Evolutionary conservation across 345 rosid species (phyloP).

Genomic region (Anastatica hierochuntica): DNA sequence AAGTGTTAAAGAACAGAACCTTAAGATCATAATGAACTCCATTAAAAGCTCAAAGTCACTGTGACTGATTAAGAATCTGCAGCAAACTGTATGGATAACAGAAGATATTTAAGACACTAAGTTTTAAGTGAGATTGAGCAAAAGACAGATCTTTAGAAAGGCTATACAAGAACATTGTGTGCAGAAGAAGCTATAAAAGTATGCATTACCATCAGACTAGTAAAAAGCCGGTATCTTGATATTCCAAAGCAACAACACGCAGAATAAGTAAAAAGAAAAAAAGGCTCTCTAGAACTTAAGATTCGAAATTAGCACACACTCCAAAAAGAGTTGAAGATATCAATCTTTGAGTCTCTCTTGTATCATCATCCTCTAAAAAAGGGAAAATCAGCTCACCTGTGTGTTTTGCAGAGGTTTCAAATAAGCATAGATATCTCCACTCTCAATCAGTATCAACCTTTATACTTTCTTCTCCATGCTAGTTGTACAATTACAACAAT

Average conservation of each 20-base stretch:
- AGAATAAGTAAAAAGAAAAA: conserved; percentile 28
- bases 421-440: conserved; percentile 31
- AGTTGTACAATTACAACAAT: conserved; percentile 44
- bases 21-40: background rate
- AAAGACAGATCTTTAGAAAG: too few relatives aligned
- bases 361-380: conserved; percentile 15
- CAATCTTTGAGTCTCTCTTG: background rate
- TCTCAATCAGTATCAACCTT: conserved; percentile 29
- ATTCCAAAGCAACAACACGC: conserved; percentile 45
- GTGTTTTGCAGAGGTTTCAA: too few relatives aligned
- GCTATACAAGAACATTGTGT: background rate
- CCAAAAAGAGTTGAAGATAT: conserved; percentile 7
- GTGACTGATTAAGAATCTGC: too few relatives aligned
- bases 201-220: conserved; percentile 13
- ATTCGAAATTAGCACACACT: conserved; percentile 15
- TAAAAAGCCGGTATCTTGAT: conserved; percentile 26
- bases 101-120: too few relatives aligned
- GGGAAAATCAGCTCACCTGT: conserved; percentile 41
- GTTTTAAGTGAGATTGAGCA: too few relatives aligned
- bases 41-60: background rate
- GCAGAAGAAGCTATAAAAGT: background rate
- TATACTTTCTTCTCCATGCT: conserved; percentile 24
- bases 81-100: too few relatives aligned
- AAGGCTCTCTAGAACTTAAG: too few relatives aligned
- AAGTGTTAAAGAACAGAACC: background rate